These are phyloP conservation scores for Litchi chinensis DNA, from an alignment of 345 rosid genomes.

Conservation along the genomic window DNA sequence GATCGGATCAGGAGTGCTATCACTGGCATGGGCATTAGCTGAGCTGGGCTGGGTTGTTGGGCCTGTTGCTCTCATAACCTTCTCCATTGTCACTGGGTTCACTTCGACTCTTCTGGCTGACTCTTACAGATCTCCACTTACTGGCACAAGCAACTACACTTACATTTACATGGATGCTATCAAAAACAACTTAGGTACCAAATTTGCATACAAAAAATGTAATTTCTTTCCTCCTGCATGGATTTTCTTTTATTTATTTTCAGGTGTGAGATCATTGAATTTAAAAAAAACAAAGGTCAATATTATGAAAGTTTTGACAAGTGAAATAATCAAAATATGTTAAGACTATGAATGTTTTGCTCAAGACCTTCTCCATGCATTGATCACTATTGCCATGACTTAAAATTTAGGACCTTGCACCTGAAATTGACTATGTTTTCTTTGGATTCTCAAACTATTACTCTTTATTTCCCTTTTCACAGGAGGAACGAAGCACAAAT, in stretches of 20 bases:
- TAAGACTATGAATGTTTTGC: no score
- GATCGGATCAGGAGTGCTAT: slow-evolving; percentile 63
- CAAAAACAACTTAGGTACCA: slow-evolving; percentile 45
- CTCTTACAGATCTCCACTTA: slow-evolving; percentile 32
- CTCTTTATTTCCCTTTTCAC: background rate
- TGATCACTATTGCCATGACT: no score
- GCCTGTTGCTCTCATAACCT: slow-evolving; percentile 48
- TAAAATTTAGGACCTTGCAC: no score
- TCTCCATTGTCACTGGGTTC: slow-evolving; percentile 69
- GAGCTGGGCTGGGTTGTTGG: slow-evolving; percentile 70
- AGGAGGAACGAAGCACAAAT: slow-evolving; percentile 57
- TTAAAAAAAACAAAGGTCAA: no score
- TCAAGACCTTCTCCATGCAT: no score
- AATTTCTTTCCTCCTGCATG: no score
- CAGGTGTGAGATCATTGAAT: no score
- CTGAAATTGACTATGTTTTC: background rate
- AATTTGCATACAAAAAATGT: background rate
- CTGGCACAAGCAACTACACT: slow-evolving; percentile 49
- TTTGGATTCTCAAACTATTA: background rate
- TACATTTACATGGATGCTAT: slow-evolving; percentile 12
- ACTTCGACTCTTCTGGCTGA: slow-evolving; percentile 81
- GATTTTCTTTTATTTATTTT: no score
- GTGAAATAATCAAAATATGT: no score
- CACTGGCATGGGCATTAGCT: slow-evolving; percentile 61
- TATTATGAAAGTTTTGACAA: no score